These are phyloP conservation scores for Physaria fendleri DNA, from an alignment of 345 rosid species.

Conservation along the genomic window DNA sequence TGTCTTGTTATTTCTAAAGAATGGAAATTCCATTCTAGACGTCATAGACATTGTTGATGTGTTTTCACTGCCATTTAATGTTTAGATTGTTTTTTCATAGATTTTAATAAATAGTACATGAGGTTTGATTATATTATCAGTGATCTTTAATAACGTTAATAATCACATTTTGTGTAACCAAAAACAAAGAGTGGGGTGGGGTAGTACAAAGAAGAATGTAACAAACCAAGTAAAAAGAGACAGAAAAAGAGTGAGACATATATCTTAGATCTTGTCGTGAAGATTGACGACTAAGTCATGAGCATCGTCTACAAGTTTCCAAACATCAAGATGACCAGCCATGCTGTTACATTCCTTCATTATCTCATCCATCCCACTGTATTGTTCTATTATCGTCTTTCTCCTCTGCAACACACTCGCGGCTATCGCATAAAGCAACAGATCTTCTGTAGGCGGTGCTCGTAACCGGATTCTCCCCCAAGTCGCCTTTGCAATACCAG, in stretches of 20 bases:
- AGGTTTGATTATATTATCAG: too few species aligned
- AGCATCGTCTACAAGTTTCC: slow-evolving; percentile 96
- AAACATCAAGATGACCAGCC: slow-evolving; percentile 85
- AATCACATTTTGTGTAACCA: slow-evolving; percentile 13
- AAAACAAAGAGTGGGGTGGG: slow-evolving; percentile 2
- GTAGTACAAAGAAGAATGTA: too few species aligned
- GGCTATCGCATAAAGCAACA: slow-evolving; percentile 88
- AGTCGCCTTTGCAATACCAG: slow-evolving; percentile 64
- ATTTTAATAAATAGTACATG: too few species aligned
- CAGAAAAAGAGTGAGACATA: background rate
- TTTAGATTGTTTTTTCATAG: too few species aligned
- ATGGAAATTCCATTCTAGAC: too few species aligned
- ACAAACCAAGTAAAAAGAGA: background rate
- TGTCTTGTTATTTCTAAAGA: too few species aligned
- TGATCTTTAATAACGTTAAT: background rate
- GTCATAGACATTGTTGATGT: too few species aligned
- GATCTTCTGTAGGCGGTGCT: slow-evolving; percentile 89
- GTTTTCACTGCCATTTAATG: too few species aligned
- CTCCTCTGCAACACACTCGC: slow-evolving; percentile 94
- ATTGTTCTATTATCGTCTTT: slow-evolving; percentile 80
- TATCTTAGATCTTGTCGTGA: slow-evolving; percentile 65
- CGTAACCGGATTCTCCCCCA: slow-evolving; percentile 80
- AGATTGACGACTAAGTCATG: slow-evolving; percentile 81
- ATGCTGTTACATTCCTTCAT: slow-evolving; percentile 90
- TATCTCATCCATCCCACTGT: slow-evolving; percentile 92